A percentile compares a stretch with the other conserved stretches of the same genome.
phyloP scores from a whole-genome alignment of 2,329 filamentous ascomycete genomes.

The Scedosporium dehoogii region DNA sequence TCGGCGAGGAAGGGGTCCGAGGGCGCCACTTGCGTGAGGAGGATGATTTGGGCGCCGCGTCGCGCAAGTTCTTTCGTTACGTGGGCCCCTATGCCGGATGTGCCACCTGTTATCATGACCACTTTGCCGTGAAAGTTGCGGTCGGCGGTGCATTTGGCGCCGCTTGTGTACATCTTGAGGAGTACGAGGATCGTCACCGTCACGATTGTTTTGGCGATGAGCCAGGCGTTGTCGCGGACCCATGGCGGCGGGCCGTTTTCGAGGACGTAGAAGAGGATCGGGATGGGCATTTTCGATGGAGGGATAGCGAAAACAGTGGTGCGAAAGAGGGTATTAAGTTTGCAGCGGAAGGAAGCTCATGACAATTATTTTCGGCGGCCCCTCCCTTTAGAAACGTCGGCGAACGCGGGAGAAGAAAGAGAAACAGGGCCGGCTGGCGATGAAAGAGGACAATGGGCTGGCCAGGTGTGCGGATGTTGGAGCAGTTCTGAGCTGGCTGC shows the following conservation, averaged over 20 bases:
- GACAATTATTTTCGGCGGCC: not conserved
- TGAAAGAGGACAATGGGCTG: too few species aligned
- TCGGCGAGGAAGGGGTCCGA: slow-evolving; percentile 85
- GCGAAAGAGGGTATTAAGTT: not conserved
- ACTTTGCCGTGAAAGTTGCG: slow-evolving; percentile 88
- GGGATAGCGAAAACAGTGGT: not conserved
- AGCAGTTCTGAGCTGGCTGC: too few species aligned
- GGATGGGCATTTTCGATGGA: slow-evolving; percentile 36
- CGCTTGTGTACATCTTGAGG: slow-evolving; percentile 68
- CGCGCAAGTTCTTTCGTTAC: slow-evolving; percentile 64
- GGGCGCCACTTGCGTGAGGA: slow-evolving; percentile 74
- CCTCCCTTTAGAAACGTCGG: too few species aligned
- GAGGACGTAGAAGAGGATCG: slow-evolving; percentile 36
- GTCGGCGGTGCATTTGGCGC: slow-evolving; percentile 64
- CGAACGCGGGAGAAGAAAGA: too few species aligned
- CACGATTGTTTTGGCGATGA: slow-evolving; percentile 28
- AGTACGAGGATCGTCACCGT: slow-evolving; percentile 29
- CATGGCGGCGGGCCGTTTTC: slow-evolving; percentile 39
- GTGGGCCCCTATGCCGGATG: slow-evolving; percentile 79
- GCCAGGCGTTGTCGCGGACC: slow-evolving; percentile 33
- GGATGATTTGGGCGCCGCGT: slow-evolving; percentile 80
- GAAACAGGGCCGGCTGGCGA: too few species aligned
- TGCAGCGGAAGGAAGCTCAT: not conserved
- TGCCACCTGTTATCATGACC: slow-evolving; percentile 87
- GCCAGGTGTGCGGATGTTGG: too few species aligned